Base-by-base conservation (phyloP, 805 yeast genomes). In the Myxozyma sirexii region DNA sequence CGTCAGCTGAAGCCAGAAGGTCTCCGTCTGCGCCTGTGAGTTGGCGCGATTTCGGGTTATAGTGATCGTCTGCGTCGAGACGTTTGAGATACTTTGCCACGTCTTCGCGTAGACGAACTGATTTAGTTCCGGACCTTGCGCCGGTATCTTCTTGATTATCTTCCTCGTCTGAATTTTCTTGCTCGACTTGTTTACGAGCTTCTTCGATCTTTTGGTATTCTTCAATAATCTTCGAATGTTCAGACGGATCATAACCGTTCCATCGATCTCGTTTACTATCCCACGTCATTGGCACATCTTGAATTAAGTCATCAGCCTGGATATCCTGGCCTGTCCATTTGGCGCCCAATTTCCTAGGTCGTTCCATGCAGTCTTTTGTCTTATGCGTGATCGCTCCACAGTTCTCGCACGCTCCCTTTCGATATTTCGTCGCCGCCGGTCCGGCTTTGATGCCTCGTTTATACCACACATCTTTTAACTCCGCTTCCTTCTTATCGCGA, bases 201-300 rank as follows among this genome's bases (percentile, higher is more conserved):
- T 64, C 61, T 62, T 75, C 76, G 64, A 76, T 71, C 42, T 63
- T 68, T 55, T 78, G 76, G 82, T 87, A 82, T 47, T 75, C 75
- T 53, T 73, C 70, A 4, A 84, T 66, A 31, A 81, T 80, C 12
- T 77, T 74, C 49, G 79, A 80, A 76, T 87, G 88, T 54, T 87
- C 90, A 10, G 77, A 75, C 0, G 82, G 78, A 47, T 86, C 84
- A 69, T 83, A 88, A 0, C 96, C 96, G 69, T 82, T 87, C 96
- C 94, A 89, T 59, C 90, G 77, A 72, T 89, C 96, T 59, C 91
- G 75, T 63, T 85, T 86, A 10, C 85, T 80, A 67, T 88, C 96
- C 80, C 84, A 89, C 47, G 79, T 81, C 27, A 69, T 63, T 13
- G 63, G 68, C 12, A 68, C 66, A 4, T 64, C 64, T 38, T 68